A percentile compares a stretch with the other conserved stretches of the same genome.
These are phyloP conservation scores for Lachancea kluyveri DNA, from an alignment of 805 yeast genomes.

Conservation along the genomic window DNA sequence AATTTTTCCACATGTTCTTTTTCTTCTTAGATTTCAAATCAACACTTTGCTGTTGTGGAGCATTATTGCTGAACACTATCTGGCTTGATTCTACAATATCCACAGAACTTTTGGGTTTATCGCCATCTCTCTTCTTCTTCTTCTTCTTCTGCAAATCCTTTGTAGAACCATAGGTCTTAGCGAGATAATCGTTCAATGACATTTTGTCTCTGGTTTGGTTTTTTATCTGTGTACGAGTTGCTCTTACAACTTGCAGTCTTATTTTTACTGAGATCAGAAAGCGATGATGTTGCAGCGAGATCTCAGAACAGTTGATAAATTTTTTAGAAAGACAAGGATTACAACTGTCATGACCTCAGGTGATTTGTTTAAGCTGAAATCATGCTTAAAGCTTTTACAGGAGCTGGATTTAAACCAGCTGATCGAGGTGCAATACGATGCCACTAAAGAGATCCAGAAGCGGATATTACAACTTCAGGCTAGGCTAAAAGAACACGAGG, in stretches of 20 bases:
- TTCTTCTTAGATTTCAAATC: slow-evolving; percentile 1
- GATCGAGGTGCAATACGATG: slow-evolving; percentile 20
- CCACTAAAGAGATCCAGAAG: slow-evolving; percentile 12
- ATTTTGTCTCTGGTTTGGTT: slow-evolving; percentile 15
- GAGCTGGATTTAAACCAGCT: slow-evolving; percentile 16
- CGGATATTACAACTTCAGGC: slow-evolving; percentile 7
- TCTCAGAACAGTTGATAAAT: too few relatives aligned
- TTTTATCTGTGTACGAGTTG: too few relatives aligned
- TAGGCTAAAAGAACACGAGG: too few relatives aligned
- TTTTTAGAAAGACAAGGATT: too few relatives aligned
- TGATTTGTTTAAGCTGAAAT: slow-evolving; percentile 8
- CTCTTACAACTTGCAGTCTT: too few relatives aligned
- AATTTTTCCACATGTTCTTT: slow-evolving; percentile 27
- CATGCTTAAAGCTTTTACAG: slow-evolving; percentile 8
- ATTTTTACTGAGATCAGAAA: too few relatives aligned
- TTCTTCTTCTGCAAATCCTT: slow-evolving; percentile 24
- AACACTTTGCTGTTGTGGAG: too few relatives aligned
- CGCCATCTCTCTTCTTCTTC: slow-evolving; percentile 21
- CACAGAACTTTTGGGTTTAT: slow-evolving; percentile 8
- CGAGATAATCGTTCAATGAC: slow-evolving; percentile 43
- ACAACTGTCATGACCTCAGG: too few relatives aligned
- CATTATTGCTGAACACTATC: too few relatives aligned
- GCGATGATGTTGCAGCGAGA: too few relatives aligned
- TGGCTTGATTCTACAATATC: too few relatives aligned
- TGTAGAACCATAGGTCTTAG: slow-evolving; percentile 37